A percentile compares a stretch with the other conserved stretches of the same genome.
phyloP scores from a whole-genome alignment of 306 rosid genomes.

The Corylus americana region DNA sequence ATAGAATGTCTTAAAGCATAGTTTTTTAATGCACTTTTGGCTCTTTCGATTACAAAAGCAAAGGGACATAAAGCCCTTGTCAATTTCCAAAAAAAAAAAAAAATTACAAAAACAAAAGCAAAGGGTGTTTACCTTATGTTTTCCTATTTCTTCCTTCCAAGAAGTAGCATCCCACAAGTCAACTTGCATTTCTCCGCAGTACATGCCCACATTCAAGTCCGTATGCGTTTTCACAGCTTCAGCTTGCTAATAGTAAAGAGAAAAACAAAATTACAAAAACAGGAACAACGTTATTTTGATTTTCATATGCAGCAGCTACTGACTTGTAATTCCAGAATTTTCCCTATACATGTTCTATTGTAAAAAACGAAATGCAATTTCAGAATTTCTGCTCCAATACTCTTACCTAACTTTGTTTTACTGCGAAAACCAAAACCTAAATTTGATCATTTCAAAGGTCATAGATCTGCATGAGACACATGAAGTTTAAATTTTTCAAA shows the following conservation, averaged over 20 bases:
- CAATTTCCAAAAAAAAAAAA: no score
- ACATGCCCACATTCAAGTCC: constrained; percentile 67
- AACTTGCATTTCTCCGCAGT: constrained; percentile 75
- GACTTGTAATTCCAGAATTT: not conserved
- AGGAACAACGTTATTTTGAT: not conserved
- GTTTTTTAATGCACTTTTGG: no score
- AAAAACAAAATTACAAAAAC: not conserved
- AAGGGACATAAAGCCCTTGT: no score
- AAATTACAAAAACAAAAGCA: no score
- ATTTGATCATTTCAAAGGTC: not conserved
- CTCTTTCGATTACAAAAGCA: no score
- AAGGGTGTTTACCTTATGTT: not conserved
- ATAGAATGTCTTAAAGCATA: no score
- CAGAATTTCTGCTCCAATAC: not conserved
- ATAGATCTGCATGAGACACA: not conserved
- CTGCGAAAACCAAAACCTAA: not conserved
- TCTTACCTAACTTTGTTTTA: not conserved
- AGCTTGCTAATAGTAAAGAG: constrained; percentile 63
- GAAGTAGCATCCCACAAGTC: constrained; percentile 59
- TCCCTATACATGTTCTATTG: not conserved
- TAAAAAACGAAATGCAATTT: not conserved
- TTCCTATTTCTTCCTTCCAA: constrained; percentile 56
- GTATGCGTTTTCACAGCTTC: constrained; percentile 58
- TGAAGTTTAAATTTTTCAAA: not conserved
- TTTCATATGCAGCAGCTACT: not conserved